Base-by-base conservation (phyloP, 2,329 filamentous ascomycete species). In the Alternaria solani region DNA sequence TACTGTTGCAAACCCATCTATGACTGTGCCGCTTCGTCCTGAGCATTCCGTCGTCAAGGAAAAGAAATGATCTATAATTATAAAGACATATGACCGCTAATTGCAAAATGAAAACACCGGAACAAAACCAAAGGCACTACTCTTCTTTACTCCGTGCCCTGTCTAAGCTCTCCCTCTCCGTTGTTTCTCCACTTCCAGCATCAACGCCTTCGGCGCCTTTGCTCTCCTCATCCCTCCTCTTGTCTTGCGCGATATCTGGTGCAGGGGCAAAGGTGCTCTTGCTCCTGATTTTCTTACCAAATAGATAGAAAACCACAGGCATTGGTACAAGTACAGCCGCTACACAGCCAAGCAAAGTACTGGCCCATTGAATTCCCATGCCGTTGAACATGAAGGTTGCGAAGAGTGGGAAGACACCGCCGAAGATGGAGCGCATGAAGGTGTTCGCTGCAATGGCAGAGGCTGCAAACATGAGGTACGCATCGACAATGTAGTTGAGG, bases 401-500 rank as follows among this genome's bases (percentile, higher is more conserved):
- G 67, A 87, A 87, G 0, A 87, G 80, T 0, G 85, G 85, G 68
- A 86, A 86, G 4, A 79, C 78, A 25, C 82, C 83, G 20, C 83
- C 84, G 38, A 81, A 81, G 23, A 85, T 72, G 8, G 80, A 83
- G 18, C 84, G 79, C 66, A 85, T 78, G 69, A 86, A 84, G 0
- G 84, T 86, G 62, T 86, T 86, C 6, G 83, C 85, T 8, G 85
- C 84, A 39, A 86, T 83, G 16, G 84, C 84, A 1, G 82, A 83
- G 11, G 84, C 83, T 14, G 84, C 83, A 63, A 81, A 82, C 77
- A 87, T 86, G 44, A 87, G 79, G 64, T 87, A 88, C 0, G 85
- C 82, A 64, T 88, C 86, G 51, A 88, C 85, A 16, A 88, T 77
- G 67, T 88, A 88, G 67, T 88, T 88, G 61, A 88, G 80, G 14